Evolutionary conservation across 345 rosid species (phyloP), one percentile per base, ranked within the genome.

Genomic region (Syzygium aromaticum): DNA sequence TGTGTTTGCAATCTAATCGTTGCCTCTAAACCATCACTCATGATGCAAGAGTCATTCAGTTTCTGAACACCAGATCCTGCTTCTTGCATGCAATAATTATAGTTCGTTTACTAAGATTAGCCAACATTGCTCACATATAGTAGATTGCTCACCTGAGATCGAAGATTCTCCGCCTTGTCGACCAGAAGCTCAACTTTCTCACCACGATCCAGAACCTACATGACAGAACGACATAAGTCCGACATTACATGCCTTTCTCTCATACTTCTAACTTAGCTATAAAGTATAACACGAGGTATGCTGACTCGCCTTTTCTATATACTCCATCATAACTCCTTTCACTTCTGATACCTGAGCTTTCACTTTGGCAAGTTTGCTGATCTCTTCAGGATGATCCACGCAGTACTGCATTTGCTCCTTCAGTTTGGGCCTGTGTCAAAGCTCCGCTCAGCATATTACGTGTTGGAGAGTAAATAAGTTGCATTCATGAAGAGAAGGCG

Each of bases 331-430:
- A 53, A 93, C 93, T 67, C 93, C 93, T 85, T 92, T 93, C 56
- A 93, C 93, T 90, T 93, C 94, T 54, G 94, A 92, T 83, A 90
- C 91, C 91, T 92, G 94, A 88, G 94, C 93, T 87, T 91, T 93
- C 56, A 93, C 94, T 87, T 93, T 93, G 5, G 93, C 93, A 43
- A 93, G 91, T 87, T 93, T 93, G 91, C 89, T 92, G 86, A 91
- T 88, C 88, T 93, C 94, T 85, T 93, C 93, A 1, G 93, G 93
- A 51, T 83, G 85, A 23, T 83, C 56, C 5, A 0, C 13, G 33
- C 85, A 83, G 85, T 83, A 51, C 59, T 91, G 94, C 94, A 93
- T 93, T 77, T 92, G 92, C 64, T 91, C 93, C 92, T 92, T 93
- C 90, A 91, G 80, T 61, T 91, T 90, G 22, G 94, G 82, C 86